phyloP scores from a whole-genome alignment of 768 basidiomycete species.

The Mrakia blollopis region DNA sequence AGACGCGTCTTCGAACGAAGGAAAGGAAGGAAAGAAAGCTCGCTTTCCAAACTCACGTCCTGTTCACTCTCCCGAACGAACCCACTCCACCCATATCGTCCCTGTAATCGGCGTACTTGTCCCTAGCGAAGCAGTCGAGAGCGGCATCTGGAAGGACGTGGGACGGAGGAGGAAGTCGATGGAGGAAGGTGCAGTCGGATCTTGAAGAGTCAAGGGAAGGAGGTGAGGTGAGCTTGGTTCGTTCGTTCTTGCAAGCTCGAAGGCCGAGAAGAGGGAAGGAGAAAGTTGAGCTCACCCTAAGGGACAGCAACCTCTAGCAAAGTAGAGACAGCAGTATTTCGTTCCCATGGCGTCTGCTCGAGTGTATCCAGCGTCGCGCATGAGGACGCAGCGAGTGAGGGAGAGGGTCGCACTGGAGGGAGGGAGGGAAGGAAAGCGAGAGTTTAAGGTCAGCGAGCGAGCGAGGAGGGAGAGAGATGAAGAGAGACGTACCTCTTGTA shows the following conservation, averaged over 20 bases:
- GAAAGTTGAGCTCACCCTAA: slow-evolving; percentile 74
- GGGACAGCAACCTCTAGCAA: slow-evolving; percentile 91
- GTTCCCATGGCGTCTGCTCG: slow-evolving; percentile 90
- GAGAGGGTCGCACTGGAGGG: slow-evolving; percentile 77
- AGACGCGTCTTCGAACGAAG: neutral
- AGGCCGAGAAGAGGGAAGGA: slow-evolving; percentile 11
- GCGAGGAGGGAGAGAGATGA: neutral
- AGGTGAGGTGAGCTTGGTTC: neutral
- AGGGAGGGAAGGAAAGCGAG: neutral
- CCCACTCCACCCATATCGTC: slow-evolving; percentile 99
- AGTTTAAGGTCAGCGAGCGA: neutral
- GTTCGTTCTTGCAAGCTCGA: neutral
- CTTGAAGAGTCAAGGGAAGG: slow-evolving; percentile 33
- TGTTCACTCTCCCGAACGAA: slow-evolving; percentile 86
- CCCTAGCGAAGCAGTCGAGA: slow-evolving; percentile 93
- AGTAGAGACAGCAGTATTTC: slow-evolving; percentile 92
- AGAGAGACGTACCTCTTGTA: slow-evolving; percentile 72
- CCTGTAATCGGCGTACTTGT: slow-evolving; percentile 94
- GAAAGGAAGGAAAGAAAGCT: neutral
- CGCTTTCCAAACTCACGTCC: slow-evolving; percentile 59
- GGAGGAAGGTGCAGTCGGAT: slow-evolving; percentile 87
- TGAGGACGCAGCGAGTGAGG: slow-evolving; percentile 84
- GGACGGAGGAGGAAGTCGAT: slow-evolving; percentile 70
- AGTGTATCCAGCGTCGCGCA: slow-evolving; percentile 83
- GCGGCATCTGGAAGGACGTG: slow-evolving; percentile 76